Conservation (phyloP, 768 basidiomycete species). For the Naganishia vaughanmartiniae region DNA sequence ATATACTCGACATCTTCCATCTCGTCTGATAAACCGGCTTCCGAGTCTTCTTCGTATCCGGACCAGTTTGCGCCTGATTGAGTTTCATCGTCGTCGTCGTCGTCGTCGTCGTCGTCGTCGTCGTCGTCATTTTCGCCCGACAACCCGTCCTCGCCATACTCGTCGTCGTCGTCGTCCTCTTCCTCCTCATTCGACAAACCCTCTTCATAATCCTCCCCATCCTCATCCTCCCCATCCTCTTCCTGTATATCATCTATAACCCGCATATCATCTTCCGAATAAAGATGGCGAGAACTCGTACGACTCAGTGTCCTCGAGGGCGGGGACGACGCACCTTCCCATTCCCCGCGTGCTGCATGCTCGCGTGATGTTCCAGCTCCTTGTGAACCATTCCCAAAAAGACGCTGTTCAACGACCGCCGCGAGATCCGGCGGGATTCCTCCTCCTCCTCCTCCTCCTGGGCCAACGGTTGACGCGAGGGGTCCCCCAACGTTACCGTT, state of each 20-base stretch:
- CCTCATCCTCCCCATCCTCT: slow-evolving; percentile 22
- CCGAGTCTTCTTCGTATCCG: slow-evolving; percentile 34
- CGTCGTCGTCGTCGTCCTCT: slow-evolving; percentile 1
- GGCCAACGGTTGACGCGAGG: no score
- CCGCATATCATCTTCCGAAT: not conserved
- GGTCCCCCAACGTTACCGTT: no score
- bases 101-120: slow-evolving; percentile 2
- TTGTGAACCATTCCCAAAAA: no score
- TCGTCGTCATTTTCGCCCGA: slow-evolving; percentile 9
- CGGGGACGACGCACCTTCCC: not conserved
- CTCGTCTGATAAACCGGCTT: slow-evolving; percentile 23
- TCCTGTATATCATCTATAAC: slow-evolving; percentile 21
- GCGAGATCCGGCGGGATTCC: not conserved
- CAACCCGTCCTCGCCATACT: not conserved
- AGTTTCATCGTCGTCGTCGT: slow-evolving; percentile 13
- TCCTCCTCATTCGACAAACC: slow-evolving; percentile 7
- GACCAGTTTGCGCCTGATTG: slow-evolving; percentile 16
- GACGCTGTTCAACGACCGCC: not conserved
- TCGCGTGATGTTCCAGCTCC: no score
- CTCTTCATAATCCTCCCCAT: slow-evolving; percentile 1
- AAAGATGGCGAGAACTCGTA: not conserved
- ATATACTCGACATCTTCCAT: slow-evolving; percentile 21
- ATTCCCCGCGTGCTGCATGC: no score
- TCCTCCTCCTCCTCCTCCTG: no score
- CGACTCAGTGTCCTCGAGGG: not conserved